Base-by-base conservation (phyloP, 139 green algal genomes). In the Pleodorina starrii region DNA sequence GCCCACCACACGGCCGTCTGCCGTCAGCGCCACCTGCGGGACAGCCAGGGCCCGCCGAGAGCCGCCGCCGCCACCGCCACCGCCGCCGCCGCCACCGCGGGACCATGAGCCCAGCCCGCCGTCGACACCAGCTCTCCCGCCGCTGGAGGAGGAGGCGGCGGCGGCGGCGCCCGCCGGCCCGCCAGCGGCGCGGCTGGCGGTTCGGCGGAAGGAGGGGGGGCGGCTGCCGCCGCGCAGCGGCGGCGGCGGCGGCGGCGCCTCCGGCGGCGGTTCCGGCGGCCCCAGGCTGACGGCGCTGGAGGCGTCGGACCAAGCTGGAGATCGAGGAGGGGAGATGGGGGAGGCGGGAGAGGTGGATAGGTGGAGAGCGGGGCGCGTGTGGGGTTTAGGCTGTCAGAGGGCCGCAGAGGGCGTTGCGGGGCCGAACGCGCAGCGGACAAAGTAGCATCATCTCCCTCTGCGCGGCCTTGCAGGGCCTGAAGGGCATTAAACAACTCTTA, bases 271-370 rank as follows among this genome's bases (percentile, higher is more conserved):
- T 7, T 76, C 68, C 19, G 68, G 68, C 14, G 68, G 12, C 19
- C 50, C 78, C 36, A 72, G 21, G 21, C 78, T 85, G 25, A 73
- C 78, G 21, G 78, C 78, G 54, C 25, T 74, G 57, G 79, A 86
- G 23, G 79, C 38, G 4, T 40, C 54, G 16, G 79, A 86, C 79
- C 40, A 86, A 54, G 46, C 79, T 86, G 79, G 32, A 19, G 57
- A 1, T 29, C 35, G 32, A 32, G 38, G 32, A 46, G 29, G 68
- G 69, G 14, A 48, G 35, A 44, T 16, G 72, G 9, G 9, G 19
- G 72, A 19, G 40, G 7, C 29, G 38, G 72, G 9, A 16, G 25
- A 4, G 68, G 35, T n/a, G 35, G 12, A 78, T 35, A 36, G 36
- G 71, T 10, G 40, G 71, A 10, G 19, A 35, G 36, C 16, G 16